Evolutionary conservation across 1,139 yeast genomes (phyloP).

Genomic region (Candida pseudoviswanathii): DNA sequence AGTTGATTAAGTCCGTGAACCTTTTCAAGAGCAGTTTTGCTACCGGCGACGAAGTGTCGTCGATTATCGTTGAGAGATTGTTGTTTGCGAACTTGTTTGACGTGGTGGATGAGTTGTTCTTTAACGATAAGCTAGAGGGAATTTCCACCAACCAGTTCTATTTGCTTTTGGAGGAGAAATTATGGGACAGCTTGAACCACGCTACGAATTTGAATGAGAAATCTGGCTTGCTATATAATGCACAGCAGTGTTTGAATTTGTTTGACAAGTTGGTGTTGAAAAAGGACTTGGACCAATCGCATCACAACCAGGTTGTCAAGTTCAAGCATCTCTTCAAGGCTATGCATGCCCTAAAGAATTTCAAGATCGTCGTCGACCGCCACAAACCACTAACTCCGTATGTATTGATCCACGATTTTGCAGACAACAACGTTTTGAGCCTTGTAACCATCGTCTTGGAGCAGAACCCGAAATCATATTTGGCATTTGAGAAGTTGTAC

Average conservation of each 20-base stretch:
- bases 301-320: slow-evolving; percentile 22
- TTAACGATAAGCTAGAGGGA: slow-evolving; percentile 18
- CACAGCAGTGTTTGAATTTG: slow-evolving; percentile 41
- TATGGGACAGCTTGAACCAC: slow-evolving; percentile 56
- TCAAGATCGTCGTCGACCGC: slow-evolving; percentile 40
- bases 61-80: slow-evolving; percentile 39
- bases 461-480: slow-evolving; percentile 55
- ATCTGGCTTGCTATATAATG: slow-evolving; percentile 48
- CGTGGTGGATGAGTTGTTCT: slow-evolving; percentile 25
- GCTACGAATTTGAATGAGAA: slow-evolving; percentile 53
- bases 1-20: slow-evolving; percentile 25
- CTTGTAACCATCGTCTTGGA: slow-evolving; percentile 48
- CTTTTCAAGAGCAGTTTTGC: slow-evolving; percentile 29
- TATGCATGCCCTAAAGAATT: slow-evolving; percentile 32
- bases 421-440: slow-evolving; percentile 24
- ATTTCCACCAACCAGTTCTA: slow-evolving; percentile 20
- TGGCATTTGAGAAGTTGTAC: slow-evolving; percentile 47
- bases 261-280: slow-evolving; percentile 25
- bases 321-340: slow-evolving; percentile 34
- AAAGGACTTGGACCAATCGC: slow-evolving; percentile 13
- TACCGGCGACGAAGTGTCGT: slow-evolving; percentile 25
- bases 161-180: slow-evolving; percentile 34
- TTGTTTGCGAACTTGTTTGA: slow-evolving; percentile 40
- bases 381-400: slow-evolving; percentile 31
- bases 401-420: slow-evolving; percentile 27